Conservation (phyloP, 345 rosid species). For the Eucalyptus curtisii region DNA sequence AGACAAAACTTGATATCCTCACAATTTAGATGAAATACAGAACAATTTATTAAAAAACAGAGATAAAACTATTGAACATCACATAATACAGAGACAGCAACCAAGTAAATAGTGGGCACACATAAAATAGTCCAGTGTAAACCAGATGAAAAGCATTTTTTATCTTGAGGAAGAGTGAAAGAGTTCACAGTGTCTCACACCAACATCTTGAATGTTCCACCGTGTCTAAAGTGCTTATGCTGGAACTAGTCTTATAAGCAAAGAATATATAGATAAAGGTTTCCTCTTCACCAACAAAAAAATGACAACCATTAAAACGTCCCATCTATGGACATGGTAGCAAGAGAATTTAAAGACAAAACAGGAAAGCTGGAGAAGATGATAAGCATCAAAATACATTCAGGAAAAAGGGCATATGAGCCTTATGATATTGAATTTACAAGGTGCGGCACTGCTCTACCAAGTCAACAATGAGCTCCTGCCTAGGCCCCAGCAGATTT, state of each 20-base stretch:
- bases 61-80: background rate
- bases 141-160: background rate
- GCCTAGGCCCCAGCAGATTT: constrained; percentile 55
- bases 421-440: constrained; percentile 92
- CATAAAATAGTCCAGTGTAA: background rate
- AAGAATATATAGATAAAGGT: background rate
- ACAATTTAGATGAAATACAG: background rate
- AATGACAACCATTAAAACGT: background rate
- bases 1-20: too few species aligned
- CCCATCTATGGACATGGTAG: background rate
- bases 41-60: background rate
- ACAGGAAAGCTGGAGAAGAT: background rate
- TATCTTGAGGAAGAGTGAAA: background rate
- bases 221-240: background rate
- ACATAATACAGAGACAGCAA: background rate
- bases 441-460: constrained; percentile 95
- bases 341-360: background rate
- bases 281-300: background rate
- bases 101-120: background rate
- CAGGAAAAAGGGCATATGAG: background rate
- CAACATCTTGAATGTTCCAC: background rate
- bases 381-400: background rate
- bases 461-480: constrained; percentile 89
- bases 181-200: background rate
- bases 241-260: background rate